Percentiles rank a stretch among this genome's conserved stretches.
phyloP scores from a whole-genome alignment of 768 basidiomycete genomes.

The Auriscalpium vulgare region DNA sequence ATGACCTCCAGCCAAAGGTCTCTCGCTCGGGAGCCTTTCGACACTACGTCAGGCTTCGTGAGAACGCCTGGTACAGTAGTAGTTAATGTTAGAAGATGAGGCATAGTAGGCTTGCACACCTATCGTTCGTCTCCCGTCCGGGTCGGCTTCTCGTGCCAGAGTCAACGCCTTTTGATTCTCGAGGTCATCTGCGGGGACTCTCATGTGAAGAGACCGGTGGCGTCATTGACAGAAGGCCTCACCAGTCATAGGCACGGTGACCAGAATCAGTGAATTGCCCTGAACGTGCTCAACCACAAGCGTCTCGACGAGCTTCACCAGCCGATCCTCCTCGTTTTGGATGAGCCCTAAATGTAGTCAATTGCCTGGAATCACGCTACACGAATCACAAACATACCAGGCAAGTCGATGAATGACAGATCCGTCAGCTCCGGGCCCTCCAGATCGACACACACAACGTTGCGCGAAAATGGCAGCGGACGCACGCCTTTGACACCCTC shows the following conservation, averaged over 20 bases:
- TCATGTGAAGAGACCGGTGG: not conserved
- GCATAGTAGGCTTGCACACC: constrained; percentile 23
- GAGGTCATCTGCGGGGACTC: constrained; percentile 37
- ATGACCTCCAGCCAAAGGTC: constrained; percentile 33
- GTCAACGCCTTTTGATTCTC: constrained; percentile 49
- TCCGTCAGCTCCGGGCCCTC: constrained; percentile 19
- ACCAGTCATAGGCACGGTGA: constrained; percentile 50
- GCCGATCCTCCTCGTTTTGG: constrained; percentile 32
- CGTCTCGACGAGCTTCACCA: constrained; percentile 37
- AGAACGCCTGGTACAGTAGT: constrained; percentile 33
- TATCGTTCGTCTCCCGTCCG: constrained; percentile 41
- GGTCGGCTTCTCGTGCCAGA: constrained; percentile 40
- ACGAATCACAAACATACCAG: constrained; percentile 8
- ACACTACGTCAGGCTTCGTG: constrained; percentile 42
- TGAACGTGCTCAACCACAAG: constrained; percentile 42
- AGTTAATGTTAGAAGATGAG: too few relatives aligned
- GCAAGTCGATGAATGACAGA: constrained; percentile 21
- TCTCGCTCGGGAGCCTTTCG: constrained; percentile 23
- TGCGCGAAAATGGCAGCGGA: constrained; percentile 17
- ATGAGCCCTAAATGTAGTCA: constrained; percentile 34
- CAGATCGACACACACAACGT: constrained; percentile 21
- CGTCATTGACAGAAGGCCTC: not conserved
- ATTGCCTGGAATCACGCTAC: too few relatives aligned
- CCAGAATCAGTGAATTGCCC: constrained; percentile 45
- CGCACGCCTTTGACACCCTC: not conserved